Conservation (phyloP, 2,329 filamentous ascomycete genomes). For the Ceratocystis ficicola region DNA sequence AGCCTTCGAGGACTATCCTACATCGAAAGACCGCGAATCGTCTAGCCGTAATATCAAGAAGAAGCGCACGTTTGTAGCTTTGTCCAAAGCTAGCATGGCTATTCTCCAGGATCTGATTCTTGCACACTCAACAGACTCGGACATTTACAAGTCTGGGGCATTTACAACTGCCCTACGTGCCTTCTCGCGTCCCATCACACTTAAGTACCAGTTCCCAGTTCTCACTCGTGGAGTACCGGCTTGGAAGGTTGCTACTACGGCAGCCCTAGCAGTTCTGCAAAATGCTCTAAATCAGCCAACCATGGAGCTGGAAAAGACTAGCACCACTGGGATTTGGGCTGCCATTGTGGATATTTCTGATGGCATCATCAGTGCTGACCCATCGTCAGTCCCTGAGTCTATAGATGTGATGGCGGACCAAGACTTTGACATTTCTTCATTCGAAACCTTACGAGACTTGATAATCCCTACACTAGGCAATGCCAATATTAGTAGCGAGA, state of each 20-base stretch:
- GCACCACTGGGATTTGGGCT: slow-evolving; percentile 54
- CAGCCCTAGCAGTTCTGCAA: slow-evolving; percentile 55
- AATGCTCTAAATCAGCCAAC: slow-evolving; percentile 45
- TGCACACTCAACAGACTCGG: slow-evolving; percentile 46
- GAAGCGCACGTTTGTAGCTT: slow-evolving; percentile 68
- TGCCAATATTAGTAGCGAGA: slow-evolving; percentile 49
- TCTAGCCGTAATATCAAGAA: slow-evolving; percentile 31
- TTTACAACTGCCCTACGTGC: slow-evolving; percentile 53
- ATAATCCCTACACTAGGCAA: slow-evolving; percentile 64
- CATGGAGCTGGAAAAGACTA: slow-evolving; percentile 34
- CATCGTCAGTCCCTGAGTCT: slow-evolving; percentile 37
- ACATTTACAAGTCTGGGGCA: slow-evolving; percentile 58
- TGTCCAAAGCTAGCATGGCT: slow-evolving; percentile 71
- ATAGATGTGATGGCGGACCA: slow-evolving; percentile 46
- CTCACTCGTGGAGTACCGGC: slow-evolving; percentile 58
- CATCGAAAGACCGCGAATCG: slow-evolving; percentile 27
- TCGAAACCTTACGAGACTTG: slow-evolving; percentile 54
- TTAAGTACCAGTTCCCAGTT: slow-evolving; percentile 70
- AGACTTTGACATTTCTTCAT: slow-evolving; percentile 66
- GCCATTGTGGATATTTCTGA: slow-evolving; percentile 52
- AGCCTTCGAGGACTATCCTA: slow-evolving; percentile 39
- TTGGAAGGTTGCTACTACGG: slow-evolving; percentile 70
- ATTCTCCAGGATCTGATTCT: slow-evolving; percentile 52
- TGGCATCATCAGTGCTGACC: slow-evolving; percentile 53
- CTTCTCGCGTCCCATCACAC: slow-evolving; percentile 54